phyloP scores from a whole-genome alignment of 2,329 filamentous ascomycete genomes.

The Periglandula ipomoeae region DNA sequence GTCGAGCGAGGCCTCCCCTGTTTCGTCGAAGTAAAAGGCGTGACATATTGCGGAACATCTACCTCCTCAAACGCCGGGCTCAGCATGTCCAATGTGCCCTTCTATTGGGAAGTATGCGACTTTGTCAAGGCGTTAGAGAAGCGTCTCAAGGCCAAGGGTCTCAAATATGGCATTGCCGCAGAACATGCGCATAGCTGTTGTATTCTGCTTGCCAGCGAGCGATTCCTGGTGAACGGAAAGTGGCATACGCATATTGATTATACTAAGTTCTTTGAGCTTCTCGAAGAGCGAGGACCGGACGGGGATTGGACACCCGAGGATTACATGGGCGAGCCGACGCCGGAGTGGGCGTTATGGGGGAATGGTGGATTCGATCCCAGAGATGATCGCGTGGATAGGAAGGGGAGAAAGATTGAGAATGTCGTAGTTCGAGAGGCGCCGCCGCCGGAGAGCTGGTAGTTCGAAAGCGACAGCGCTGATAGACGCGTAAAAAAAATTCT shows the following conservation, averaged over 20 bases:
- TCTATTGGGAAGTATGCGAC: conserved; percentile 79
- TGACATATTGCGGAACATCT: conserved; percentile 91
- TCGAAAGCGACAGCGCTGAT: neutral
- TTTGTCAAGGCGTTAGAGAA: conserved; percentile 71
- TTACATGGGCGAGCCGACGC: conserved; percentile 76
- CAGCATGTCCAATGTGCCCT: conserved; percentile 96
- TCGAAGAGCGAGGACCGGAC: conserved; percentile 58
- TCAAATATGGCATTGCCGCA: conserved; percentile 83
- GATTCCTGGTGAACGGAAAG: conserved; percentile 66
- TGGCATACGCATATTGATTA: conserved; percentile 96
- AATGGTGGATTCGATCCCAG: conserved; percentile 89
- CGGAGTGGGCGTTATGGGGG: conserved; percentile 92
- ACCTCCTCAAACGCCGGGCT: conserved; percentile 76
- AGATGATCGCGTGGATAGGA: conserved; percentile 78
- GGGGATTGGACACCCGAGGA: conserved; percentile 77
- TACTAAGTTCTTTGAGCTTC: conserved; percentile 72
- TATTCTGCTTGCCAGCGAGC: conserved; percentile 71
- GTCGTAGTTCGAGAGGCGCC: conserved; percentile 23
- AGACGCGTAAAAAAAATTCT: neutral
- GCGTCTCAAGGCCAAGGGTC: conserved; percentile 58
- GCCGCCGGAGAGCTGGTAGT: conserved; percentile 11
- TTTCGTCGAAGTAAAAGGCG: conserved; percentile 93
- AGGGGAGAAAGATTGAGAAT: conserved; percentile 58
- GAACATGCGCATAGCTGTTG: conserved; percentile 96
- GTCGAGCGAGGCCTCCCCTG: conserved; percentile 80